Conservation (phyloP, 2,329 filamentous ascomycete species). For the Exophiala calicioides region DNA sequence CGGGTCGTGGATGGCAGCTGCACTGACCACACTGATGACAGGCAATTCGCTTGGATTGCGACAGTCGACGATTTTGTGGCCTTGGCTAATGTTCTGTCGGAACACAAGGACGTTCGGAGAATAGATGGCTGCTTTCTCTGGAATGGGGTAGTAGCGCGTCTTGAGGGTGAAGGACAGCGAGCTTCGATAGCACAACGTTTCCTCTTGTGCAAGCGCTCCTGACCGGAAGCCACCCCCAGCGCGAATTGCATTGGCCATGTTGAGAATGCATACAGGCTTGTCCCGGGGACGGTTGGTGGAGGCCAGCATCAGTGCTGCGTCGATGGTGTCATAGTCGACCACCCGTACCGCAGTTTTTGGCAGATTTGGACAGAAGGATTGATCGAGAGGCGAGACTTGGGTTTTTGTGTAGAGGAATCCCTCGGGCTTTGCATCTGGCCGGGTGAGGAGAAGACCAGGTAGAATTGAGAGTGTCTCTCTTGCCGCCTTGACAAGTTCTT, state of each 20-base stretch:
- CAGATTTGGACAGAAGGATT: slow-evolving; percentile 45
- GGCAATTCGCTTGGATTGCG: slow-evolving; percentile 43
- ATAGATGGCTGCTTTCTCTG: slow-evolving; percentile 56
- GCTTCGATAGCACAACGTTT: slow-evolving; percentile 66
- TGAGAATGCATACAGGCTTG: slow-evolving; percentile 60
- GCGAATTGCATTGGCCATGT: slow-evolving; percentile 61
- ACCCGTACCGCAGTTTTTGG: slow-evolving; percentile 48
- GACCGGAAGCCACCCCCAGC: slow-evolving; percentile 66
- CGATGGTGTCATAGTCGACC: slow-evolving; percentile 59
- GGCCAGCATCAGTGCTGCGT: slow-evolving; percentile 53
- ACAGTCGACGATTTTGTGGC: slow-evolving; percentile 51
- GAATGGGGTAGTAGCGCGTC: slow-evolving; percentile 55
- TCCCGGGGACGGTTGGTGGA: slow-evolving; percentile 26
- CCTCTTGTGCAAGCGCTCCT: slow-evolving; percentile 67
- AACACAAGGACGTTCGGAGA: slow-evolving; percentile 62
- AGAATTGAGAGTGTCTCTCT: slow-evolving; percentile 52
- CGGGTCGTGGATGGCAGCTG: slow-evolving; percentile 58
- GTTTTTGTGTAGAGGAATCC: slow-evolving; percentile 43
- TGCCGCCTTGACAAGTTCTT: slow-evolving; percentile 45
- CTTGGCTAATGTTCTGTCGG: slow-evolving; percentile 50
- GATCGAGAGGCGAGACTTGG: slow-evolving; percentile 42
- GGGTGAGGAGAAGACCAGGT: slow-evolving; percentile 48
- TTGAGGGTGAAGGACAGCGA: slow-evolving; percentile 45
- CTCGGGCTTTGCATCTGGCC: slow-evolving; percentile 44
- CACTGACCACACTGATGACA: slow-evolving; percentile 60